phyloP scores from a whole-genome alignment of 2,329 filamentous ascomycete genomes.

The Fusarium sp. region DNA sequence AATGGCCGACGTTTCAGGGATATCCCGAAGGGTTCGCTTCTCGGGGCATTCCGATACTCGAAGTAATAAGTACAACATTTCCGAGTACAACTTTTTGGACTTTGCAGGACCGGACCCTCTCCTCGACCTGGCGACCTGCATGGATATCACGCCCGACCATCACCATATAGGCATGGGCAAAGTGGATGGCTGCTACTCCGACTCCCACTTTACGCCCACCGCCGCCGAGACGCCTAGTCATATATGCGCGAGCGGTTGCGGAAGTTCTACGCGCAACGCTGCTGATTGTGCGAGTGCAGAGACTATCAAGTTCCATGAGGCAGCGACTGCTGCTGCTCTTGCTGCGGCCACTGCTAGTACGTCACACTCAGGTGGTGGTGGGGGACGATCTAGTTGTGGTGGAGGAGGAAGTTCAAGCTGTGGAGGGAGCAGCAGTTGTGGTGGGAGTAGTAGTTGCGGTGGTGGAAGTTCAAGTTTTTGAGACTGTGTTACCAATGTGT shows the following conservation, averaged over 20 bases:
- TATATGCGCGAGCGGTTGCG: slow-evolving; percentile 35
- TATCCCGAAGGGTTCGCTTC: slow-evolving; percentile 20
- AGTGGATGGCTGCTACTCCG: slow-evolving; percentile 18
- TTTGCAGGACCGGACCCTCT: slow-evolving; percentile 23
- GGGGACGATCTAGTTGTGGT: slow-evolving; percentile 6
- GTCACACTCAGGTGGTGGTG: slow-evolving; percentile 7
- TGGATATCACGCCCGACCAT: neutral
- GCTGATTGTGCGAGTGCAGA: slow-evolving; percentile 38
- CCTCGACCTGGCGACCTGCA: neutral
- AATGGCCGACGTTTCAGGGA: slow-evolving; percentile 24
- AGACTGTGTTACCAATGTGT: neutral
- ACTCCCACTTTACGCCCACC: slow-evolving; percentile 37
- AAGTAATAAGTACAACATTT: slow-evolving; percentile 4
- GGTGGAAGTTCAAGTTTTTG: slow-evolving; percentile 13
- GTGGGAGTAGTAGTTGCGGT: slow-evolving; percentile 25
- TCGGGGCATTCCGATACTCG: neutral
- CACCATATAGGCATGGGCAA: slow-evolving; percentile 24
- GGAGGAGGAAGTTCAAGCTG: slow-evolving; percentile 31
- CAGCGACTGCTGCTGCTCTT: slow-evolving; percentile 15
- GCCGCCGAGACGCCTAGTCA: slow-evolving; percentile 13
- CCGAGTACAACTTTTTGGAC: slow-evolving; percentile 14
- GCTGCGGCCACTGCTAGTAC: slow-evolving; percentile 6
- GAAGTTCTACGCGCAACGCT: slow-evolving; percentile 24
- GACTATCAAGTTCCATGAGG: slow-evolving; percentile 24
- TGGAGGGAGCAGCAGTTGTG: slow-evolving; percentile 22